Percentiles rank a stretch among this genome's conserved stretches.
phyloP scores from a whole-genome alignment of 2,329 filamentous ascomycete species.

The Dactylellina leptospora region DNA sequence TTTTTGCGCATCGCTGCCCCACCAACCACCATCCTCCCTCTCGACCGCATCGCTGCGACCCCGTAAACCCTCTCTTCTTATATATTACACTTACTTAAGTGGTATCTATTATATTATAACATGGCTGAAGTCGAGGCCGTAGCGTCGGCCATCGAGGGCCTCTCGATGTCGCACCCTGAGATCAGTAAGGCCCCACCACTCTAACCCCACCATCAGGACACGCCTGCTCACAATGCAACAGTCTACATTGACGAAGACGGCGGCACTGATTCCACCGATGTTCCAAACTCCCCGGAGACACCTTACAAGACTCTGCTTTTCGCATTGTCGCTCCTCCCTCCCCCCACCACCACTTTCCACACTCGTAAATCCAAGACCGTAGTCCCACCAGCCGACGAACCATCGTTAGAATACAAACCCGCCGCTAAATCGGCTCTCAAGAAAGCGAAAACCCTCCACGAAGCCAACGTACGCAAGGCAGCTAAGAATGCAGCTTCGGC shows the following conservation, averaged over 20 bases:
- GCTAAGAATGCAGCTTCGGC: constrained; percentile 83
- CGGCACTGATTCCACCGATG: constrained; percentile 74
- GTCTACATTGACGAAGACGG: constrained; percentile 83
- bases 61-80: background rate
- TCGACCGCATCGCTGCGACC: constrained; percentile 7
- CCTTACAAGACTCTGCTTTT: constrained; percentile 84
- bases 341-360: constrained; percentile 58
- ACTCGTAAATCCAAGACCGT: constrained; percentile 56
- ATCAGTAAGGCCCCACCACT: constrained; percentile 30
- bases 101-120: background rate
- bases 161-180: constrained; percentile 37
- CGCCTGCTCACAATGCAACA: constrained; percentile 2
- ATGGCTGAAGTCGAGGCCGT: constrained; percentile 41
- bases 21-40: constrained; percentile 14
- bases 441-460: constrained; percentile 72
- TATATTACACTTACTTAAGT: background rate
- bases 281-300: constrained; percentile 73
- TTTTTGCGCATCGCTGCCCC: constrained; percentile 11
- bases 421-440: constrained; percentile 74
- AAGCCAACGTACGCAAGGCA: constrained; percentile 68
- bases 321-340: constrained; percentile 70
- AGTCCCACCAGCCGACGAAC: constrained; percentile 65
- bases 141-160: constrained; percentile 39
- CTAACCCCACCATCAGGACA: constrained; percentile 2
- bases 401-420: constrained; percentile 72